Base-by-base conservation (phyloP, 495 filamentous ascomycete species). In the Corynascus novoguineensis region DNA sequence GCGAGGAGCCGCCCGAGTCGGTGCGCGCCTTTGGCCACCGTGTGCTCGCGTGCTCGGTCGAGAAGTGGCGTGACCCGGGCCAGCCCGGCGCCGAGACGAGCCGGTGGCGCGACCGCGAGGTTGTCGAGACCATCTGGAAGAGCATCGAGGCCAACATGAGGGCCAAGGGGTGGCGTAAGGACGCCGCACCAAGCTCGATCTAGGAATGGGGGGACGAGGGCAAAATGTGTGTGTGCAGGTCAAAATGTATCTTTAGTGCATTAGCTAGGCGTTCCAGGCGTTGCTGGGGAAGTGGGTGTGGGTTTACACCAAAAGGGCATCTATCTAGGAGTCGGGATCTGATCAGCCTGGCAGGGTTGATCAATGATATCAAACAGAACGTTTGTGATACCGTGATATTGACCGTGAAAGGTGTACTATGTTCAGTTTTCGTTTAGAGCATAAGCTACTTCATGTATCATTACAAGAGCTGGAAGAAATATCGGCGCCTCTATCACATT, bases 111-210 rank as follows among this genome's bases (percentile, higher is more conserved):
- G 93, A 98, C 74, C 73, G 90, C 10, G 93, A 98, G 75, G 85
- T 96, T 38, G 90, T 96, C 32, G 93, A 98, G 82, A 79, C 79
- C 41, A 89, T 98, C 53, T 98, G 93, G 93, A 86, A 86, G 61
- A 78, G 80, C 12, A 87, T 98, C 61, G 93, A 98, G 77, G 83
- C 83, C 60, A 83, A 86, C 50, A 97, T 98, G 93, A 82, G 83
- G 63, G 75, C 75, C 48, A 88, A 84, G 63, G 93, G 93, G 7
- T 96, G 91, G 91, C 81, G 79, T 32, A 83, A 75, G 70, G 85
- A 88, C 56, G 80, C 83, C 5, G 81, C 81, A 9, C 81, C 81
- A 7, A 57, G 67, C 5, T 71, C 72, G 3, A 77, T 78, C 55
- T 79, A n/a, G n/a, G n/a, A n/a, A n/a, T n/a, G n/a, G n/a, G n/a